Conservation (phyloP, 75 land plant genomes). For the Pinus taeda region DNA sequence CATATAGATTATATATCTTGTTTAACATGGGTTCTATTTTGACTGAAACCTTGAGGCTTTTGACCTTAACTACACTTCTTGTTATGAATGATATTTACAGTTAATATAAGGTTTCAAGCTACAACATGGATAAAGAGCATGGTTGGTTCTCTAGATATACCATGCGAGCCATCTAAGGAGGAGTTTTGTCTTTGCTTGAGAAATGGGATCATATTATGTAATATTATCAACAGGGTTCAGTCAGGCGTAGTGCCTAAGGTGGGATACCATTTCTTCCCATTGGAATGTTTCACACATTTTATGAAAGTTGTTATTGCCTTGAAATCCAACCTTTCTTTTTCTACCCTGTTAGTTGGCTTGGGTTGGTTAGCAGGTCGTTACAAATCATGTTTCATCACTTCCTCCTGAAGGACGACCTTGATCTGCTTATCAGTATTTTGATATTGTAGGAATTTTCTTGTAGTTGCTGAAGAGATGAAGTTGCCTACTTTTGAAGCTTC, state of each 20-base stretch:
- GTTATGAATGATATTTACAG: constrained; percentile 23
- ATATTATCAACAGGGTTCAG: constrained; percentile 73
- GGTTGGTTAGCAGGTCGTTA: constrained; percentile 50
- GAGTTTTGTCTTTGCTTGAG: constrained; percentile 79
- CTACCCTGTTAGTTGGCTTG: constrained; percentile 1
- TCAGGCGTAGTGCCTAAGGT: constrained; percentile 88
- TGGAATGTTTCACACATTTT: background rate
- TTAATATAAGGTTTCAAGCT: constrained; percentile 70
- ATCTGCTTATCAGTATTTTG: constrained; percentile 88
- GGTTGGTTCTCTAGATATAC: constrained; percentile 52
- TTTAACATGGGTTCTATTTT: too few species aligned
- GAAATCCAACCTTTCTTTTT: background rate
- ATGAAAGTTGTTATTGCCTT: background rate
- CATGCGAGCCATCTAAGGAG: constrained; percentile 59
- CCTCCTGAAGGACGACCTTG: constrained; percentile 38
- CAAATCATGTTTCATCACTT: constrained; percentile 22
- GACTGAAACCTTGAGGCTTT: too few species aligned
- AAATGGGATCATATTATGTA: constrained; percentile 81
- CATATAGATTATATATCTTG: too few species aligned
- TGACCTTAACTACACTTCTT: background rate
- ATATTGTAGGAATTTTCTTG: constrained; percentile 75
- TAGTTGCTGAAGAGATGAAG: constrained; percentile 67
- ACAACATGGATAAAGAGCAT: constrained; percentile 64
- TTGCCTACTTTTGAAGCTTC: constrained; percentile 83
- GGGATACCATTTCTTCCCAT: background rate